Percentiles rank a stretch among this genome's conserved stretches.
These are phyloP conservation scores for Psilocybe tampanensis DNA, from an alignment of 768 basidiomycete species.

Conservation along the genomic window DNA sequence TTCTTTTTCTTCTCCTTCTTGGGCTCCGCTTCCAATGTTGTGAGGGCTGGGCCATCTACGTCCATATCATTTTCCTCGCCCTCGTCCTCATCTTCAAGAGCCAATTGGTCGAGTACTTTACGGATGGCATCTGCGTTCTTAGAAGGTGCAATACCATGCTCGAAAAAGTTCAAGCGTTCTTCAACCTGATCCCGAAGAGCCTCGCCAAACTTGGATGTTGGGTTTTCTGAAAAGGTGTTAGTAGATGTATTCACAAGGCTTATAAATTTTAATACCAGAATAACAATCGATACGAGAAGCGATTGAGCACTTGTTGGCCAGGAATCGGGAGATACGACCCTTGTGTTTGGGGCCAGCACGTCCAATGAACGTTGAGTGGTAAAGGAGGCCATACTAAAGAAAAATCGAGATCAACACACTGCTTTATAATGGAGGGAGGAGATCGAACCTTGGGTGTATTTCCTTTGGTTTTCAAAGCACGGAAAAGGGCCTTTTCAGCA, in stretches of 20 bases:
- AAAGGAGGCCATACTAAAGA: slow-evolving; percentile 90
- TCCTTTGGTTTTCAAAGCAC: slow-evolving; percentile 97
- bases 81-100: slow-evolving; percentile 67
- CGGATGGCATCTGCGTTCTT: slow-evolving; percentile 94
- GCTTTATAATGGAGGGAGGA: not conserved
- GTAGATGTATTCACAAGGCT: not conserved
- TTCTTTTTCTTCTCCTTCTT: slow-evolving; percentile 69
- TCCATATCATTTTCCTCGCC: slow-evolving; percentile 55
- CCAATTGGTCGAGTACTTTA: slow-evolving; percentile 81
- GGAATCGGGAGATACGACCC: slow-evolving; percentile 97
- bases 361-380: slow-evolving; percentile 96
- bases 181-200: slow-evolving; percentile 94
- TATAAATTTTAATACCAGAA: slow-evolving; percentile 50
- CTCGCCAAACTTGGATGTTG: slow-evolving; percentile 93
- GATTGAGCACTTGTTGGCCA: slow-evolving; percentile 98
- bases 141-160: slow-evolving; percentile 83
- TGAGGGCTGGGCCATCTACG: slow-evolving; percentile 53
- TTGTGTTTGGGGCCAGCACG: slow-evolving; percentile 94
- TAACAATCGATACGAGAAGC: slow-evolving; percentile 97
- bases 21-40: slow-evolving; percentile 57
- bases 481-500: slow-evolving; percentile 97
- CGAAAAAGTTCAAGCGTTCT: slow-evolving; percentile 93
- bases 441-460: slow-evolving; percentile 89
- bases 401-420: slow-evolving; percentile 1
- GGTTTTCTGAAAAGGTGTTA: slow-evolving; percentile 55